These are phyloP conservation scores for Solanum ossicruentum DNA, from an alignment of 257 asterid species.

Conservation along the genomic window DNA sequence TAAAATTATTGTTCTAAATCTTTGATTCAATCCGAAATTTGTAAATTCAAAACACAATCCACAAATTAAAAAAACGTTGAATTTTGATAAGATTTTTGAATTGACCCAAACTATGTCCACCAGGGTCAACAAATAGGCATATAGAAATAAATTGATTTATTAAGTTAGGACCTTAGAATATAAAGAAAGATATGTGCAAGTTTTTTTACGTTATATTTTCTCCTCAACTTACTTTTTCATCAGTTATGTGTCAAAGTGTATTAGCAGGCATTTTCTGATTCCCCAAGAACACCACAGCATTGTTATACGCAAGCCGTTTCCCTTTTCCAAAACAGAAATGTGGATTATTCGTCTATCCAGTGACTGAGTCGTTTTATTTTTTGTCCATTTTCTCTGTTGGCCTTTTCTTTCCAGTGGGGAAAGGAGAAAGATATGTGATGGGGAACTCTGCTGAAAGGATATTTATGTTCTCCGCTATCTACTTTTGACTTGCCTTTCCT, in stretches of 20 bases:
- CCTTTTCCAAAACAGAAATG: neutral
- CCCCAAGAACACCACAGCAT: neutral
- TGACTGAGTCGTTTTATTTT: neutral
- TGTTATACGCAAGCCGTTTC: neutral
- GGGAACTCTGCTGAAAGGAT: neutral
- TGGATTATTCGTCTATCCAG: neutral
- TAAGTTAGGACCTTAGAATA: neutral
- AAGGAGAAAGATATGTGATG: neutral
- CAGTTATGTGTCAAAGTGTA: neutral
- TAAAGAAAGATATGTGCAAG: neutral
- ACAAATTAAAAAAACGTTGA: too few relatives aligned
- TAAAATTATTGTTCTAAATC: too few relatives aligned
- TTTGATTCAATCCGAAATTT: too few relatives aligned
- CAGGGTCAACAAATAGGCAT: too few relatives aligned
- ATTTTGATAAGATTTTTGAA: too few relatives aligned
- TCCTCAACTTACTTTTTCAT: neutral
- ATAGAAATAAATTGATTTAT: neutral
- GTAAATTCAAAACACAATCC: too few relatives aligned
- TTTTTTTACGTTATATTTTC: neutral
- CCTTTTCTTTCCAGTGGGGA: neutral
- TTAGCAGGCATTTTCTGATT: neutral
- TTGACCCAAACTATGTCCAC: too few relatives aligned
- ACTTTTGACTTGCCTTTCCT: neutral
- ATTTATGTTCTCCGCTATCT: neutral
- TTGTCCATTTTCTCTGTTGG: neutral